phyloP scores from a whole-genome alignment of 73 alveolate species.

The Diophrys sp. region DNA sequence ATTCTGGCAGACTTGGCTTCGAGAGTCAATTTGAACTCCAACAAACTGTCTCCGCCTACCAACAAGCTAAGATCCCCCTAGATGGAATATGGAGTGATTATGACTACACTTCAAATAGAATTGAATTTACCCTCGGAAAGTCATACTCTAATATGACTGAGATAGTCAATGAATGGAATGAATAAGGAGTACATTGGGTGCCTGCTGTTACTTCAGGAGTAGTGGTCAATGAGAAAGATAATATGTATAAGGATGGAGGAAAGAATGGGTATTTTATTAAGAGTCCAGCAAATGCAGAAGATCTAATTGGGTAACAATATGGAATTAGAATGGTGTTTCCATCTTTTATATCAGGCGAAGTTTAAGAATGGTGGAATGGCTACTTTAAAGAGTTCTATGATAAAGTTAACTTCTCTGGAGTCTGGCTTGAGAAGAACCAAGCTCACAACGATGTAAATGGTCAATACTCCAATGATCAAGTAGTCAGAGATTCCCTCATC shows the following conservation, averaged over 20 bases:
- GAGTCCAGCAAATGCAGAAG: constrained; percentile 47
- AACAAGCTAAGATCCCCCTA: constrained; percentile 74
- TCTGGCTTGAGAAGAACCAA: constrained; percentile 98
- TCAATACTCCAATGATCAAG: not conserved
- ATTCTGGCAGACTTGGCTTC: constrained; percentile 94
- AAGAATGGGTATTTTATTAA: constrained; percentile 48
- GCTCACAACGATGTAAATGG: constrained; percentile 60
- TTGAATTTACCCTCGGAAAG: constrained; percentile 79
- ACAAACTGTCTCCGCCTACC: constrained; percentile 71
- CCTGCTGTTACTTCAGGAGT: constrained; percentile 93
- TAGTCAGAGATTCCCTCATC: constrained; percentile 2
- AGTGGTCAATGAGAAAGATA: constrained; percentile 56
- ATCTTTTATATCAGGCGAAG: constrained; percentile 71
- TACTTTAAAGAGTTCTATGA: constrained; percentile 59
- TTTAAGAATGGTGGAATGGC: constrained; percentile 78
- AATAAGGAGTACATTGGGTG: constrained; percentile 68
- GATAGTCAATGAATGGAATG: constrained; percentile 49
- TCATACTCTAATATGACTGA: constrained; percentile 54
- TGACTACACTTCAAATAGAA: constrained; percentile 86
- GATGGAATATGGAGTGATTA: constrained; percentile 97
- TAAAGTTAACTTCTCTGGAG: constrained; percentile 81
- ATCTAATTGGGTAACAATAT: constrained; percentile 83
- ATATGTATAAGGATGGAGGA: constrained; percentile 19
- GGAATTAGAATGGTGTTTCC: constrained; percentile 89
- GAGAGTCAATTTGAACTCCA: constrained; percentile 38